phyloP scores from a whole-genome alignment of 2,329 filamentous ascomycete genomes.

The Lasiodiplodia hormozganensis region DNA sequence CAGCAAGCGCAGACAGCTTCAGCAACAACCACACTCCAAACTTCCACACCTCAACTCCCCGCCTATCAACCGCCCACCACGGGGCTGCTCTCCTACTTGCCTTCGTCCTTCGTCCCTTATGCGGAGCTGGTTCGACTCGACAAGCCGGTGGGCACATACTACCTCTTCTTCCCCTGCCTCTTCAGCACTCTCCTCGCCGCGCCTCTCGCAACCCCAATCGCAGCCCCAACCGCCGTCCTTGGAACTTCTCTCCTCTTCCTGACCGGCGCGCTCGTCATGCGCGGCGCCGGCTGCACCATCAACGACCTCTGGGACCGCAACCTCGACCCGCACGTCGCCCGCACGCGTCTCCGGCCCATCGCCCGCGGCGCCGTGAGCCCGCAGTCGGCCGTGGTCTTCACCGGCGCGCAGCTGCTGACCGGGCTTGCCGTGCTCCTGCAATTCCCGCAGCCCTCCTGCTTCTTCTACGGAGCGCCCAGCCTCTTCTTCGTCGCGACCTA shows the following conservation, averaged over 20 bases:
- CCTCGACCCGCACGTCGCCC: constrained; percentile 78
- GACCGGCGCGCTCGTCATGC: constrained; percentile 81
- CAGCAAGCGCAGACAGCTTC: neutral
- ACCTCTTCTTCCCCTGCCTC: constrained; percentile 84
- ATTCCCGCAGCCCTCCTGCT: constrained; percentile 71
- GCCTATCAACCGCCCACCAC: constrained; percentile 72
- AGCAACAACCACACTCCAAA: constrained; percentile 1
- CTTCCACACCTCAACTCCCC: constrained; percentile 29
- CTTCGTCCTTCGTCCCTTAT: constrained; percentile 76
- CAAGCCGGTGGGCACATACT: constrained; percentile 82
- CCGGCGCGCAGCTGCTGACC: constrained; percentile 74
- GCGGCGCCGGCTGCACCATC: constrained; percentile 85
- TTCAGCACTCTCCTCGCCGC: constrained; percentile 85
- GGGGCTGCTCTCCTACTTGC: constrained; percentile 74
- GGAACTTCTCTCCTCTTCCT: constrained; percentile 74
- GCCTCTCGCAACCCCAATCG: constrained; percentile 68
- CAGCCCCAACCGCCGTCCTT: constrained; percentile 66
- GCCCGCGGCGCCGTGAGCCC: constrained; percentile 79
- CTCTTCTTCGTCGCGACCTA: constrained; percentile 77
- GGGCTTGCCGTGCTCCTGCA: constrained; percentile 78
- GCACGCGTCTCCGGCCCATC: constrained; percentile 80
- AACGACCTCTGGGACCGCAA: constrained; percentile 92
- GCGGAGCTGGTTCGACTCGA: constrained; percentile 82
- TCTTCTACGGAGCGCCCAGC: constrained; percentile 79
- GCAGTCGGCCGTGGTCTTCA: constrained; percentile 74